Conservation (phyloP, 2,329 filamentous ascomycete genomes). For the Simplicillium aogashimaense region DNA sequence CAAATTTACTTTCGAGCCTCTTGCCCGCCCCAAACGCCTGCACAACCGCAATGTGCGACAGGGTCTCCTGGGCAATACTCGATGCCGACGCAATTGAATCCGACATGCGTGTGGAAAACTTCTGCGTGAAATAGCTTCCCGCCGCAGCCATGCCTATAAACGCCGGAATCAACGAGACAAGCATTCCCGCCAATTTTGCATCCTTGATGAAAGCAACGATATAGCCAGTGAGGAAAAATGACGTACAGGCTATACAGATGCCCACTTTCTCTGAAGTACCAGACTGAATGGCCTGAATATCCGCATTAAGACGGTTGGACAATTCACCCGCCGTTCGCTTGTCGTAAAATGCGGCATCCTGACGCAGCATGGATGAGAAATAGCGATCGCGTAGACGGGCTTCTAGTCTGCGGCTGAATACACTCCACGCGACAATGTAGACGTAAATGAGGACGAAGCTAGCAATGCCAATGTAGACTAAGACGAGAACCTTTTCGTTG, state of each 20-base stretch:
- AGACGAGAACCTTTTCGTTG: constrained; percentile 46
- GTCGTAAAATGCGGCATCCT: constrained; percentile 57
- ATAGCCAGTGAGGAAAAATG: constrained; percentile 59
- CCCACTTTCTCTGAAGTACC: constrained; percentile 65
- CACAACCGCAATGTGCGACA: constrained; percentile 51
- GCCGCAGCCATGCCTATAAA: constrained; percentile 49
- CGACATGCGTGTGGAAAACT: constrained; percentile 38
- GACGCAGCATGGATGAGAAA: constrained; percentile 45
- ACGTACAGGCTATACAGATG: constrained; percentile 48
- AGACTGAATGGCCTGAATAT: constrained; percentile 56
- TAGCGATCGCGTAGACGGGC: constrained; percentile 53
- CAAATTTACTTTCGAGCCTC: constrained; percentile 50
- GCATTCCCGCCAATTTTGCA: constrained; percentile 50
- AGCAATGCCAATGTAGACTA: constrained; percentile 55
- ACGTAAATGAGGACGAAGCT: constrained; percentile 55
- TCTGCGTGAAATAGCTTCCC: constrained; percentile 43
- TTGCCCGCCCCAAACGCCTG: constrained; percentile 52
- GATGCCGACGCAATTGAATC: constrained; percentile 46
- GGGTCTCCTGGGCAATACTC: constrained; percentile 51
- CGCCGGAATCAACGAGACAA: constrained; percentile 52
- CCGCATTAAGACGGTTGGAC: constrained; percentile 51
- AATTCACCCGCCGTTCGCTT: constrained; percentile 52
- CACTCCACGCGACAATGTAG: constrained; percentile 53
- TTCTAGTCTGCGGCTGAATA: constrained; percentile 53
- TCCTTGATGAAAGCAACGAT: constrained; percentile 58